phyloP scores from a whole-genome alignment of 148 eudicot genomes.

The Suaeda aralocaspica region DNA sequence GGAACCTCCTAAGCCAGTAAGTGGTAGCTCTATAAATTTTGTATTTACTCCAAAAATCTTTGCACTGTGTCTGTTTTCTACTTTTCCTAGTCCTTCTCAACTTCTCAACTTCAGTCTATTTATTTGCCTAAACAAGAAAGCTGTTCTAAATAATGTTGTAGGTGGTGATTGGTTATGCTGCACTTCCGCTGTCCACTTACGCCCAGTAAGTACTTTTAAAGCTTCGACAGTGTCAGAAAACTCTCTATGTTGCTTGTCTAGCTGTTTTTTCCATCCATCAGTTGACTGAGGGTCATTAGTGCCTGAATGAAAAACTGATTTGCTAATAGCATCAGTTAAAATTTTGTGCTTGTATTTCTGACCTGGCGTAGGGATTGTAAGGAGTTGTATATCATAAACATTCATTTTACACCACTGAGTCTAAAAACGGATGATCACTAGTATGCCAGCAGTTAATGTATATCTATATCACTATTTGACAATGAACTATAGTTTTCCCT shows the following conservation, averaged over 20 bases:
- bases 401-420: too few relatives aligned
- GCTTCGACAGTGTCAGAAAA: too few relatives aligned
- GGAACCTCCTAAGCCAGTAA: slow-evolving; percentile 96
- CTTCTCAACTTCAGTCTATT: neutral
- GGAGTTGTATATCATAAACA: too few relatives aligned
- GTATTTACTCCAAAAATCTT: neutral
- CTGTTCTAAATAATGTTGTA: slow-evolving; percentile 30
- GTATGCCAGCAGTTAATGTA: neutral
- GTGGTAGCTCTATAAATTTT: slow-evolving; percentile 13
- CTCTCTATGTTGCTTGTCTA: slow-evolving; percentile 1
- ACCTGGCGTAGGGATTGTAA: too few relatives aligned
- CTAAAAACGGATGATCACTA: too few relatives aligned
- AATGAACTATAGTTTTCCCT: too few relatives aligned
- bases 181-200: slow-evolving; percentile 78
- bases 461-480: too few relatives aligned
- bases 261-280: neutral
- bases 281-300: neutral
- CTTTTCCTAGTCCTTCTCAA: slow-evolving; percentile 6
- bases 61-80: neutral
- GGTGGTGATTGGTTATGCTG: slow-evolving; percentile 92
- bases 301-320: neutral
- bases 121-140: slow-evolving; percentile 12
- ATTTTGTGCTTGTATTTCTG: neutral
- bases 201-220: slow-evolving; percentile 97
- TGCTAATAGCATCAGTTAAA: neutral